Evolutionary conservation across 2,329 filamentous ascomycete genomes (phyloP), one percentile per base, ranked within the genome.

Genomic region (Nemania bipapillata): DNA sequence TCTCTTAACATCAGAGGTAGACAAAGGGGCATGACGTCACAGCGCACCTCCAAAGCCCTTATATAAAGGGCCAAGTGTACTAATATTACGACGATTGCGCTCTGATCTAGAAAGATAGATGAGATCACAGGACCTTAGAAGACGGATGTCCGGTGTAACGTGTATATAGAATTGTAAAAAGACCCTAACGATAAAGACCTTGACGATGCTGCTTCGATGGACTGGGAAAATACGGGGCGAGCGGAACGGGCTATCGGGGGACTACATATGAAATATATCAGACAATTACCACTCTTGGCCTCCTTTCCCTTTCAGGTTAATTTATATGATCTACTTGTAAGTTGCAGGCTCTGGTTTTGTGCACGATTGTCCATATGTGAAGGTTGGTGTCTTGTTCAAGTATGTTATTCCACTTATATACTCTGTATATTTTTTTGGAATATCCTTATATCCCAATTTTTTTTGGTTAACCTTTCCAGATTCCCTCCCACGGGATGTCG

Each of bases 241-340:
- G 37, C 15, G 15, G 3, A 28, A 45, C 12, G 24, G 30, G 54
- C 28, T 47, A n/a, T 56, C 9, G 40, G 42, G 37, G 15, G 30
- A 42, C 56, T 22, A 60, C 28, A 4, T 30, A 20, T 1, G 58
- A 66, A 66, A 68, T 68, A 59, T 64, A 67, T 61, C 35, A 52
- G 66, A 71, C 59, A 67, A 71, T 70, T 61, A 67, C 69, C 64
- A 71, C 66, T 69, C 67, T 63, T 54, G 8, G 17, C 17, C 7
- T 42, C 24, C 5, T 52, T 26, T 20, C 28, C 30, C 26, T 20
- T 56, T 28, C 7, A 30, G 28, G 2, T 8, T 61, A 15, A 50
- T 6, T 50, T 15, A 20, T 4, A 26, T 54, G 17, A 2, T 45
- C 35, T 2, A 12, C n/a, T 4, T 45, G 17, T 11, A 17, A 22